phyloP scores from a whole-genome alignment of 441 rosid species.

The Euphorbia schlechtendalii region DNA sequence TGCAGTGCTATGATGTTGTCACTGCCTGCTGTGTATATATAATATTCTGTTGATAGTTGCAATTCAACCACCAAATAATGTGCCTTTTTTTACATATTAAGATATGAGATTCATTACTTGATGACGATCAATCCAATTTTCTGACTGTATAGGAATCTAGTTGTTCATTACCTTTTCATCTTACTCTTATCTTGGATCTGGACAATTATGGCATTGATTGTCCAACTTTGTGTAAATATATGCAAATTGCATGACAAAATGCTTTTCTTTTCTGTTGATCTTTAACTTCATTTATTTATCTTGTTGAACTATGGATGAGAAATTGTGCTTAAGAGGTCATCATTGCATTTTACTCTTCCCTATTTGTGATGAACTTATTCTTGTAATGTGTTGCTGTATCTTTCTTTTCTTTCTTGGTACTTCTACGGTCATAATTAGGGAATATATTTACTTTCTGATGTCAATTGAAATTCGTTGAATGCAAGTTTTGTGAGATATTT shows the following conservation, averaged over 20 bases:
- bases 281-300: neutral
- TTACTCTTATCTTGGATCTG: neutral
- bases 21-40: neutral
- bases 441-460: neutral
- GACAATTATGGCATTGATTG: neutral
- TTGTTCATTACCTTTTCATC: neutral
- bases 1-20: neutral
- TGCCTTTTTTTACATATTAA: too few species aligned
- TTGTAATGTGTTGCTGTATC: neutral
- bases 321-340: neutral
- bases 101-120: neutral
- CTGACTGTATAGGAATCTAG: neutral
- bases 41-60: neutral
- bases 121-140: neutral
- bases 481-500: conserved; percentile 10
- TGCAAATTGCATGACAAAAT: neutral
- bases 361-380: neutral
- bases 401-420: neutral
- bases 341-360: neutral
- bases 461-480: conserved; percentile 7
- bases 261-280: neutral
- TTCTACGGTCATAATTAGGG: neutral
- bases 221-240: neutral
- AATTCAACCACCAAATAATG: neutral
- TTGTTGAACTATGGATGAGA: neutral